Evolutionary conservation across 345 rosid genomes (phyloP).

Genomic region (Eucalyptus pauciflora): DNA sequence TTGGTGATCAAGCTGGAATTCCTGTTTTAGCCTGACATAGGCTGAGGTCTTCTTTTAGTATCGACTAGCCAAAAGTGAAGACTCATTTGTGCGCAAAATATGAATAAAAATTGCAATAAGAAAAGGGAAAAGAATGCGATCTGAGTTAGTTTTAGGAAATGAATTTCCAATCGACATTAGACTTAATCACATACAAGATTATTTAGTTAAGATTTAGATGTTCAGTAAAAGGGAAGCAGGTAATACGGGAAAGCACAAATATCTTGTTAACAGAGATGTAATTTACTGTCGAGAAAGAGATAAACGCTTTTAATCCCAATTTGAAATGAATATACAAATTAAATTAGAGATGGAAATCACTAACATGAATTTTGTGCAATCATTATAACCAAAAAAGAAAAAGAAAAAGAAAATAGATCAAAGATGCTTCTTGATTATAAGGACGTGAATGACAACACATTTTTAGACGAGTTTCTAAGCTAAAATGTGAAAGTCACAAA

Average conservation of each 20-base stretch:
- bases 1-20: neutral
- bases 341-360: neutral
- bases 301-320: no score
- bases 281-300: no score
- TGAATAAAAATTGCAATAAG: neutral
- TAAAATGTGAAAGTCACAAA: fast-evolving
- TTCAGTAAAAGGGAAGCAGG: fast-evolving
- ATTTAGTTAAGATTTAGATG: neutral
- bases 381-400: fast-evolving
- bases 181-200: no score
- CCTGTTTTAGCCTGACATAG: neutral
- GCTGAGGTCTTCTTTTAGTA: neutral
- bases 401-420: fast-evolving
- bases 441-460: fast-evolving
- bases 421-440: no score
- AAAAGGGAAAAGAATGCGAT: neutral
- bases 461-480: fast-evolving
- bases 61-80: neutral
- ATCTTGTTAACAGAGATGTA: no score
- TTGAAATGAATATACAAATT: no score
- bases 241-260: neutral
- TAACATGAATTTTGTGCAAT: neutral
- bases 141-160: neutral
- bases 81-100: neutral
- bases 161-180: neutral